phyloP scores from a whole-genome alignment of 148 eudicot species.

The Chenopodium suecicum region DNA sequence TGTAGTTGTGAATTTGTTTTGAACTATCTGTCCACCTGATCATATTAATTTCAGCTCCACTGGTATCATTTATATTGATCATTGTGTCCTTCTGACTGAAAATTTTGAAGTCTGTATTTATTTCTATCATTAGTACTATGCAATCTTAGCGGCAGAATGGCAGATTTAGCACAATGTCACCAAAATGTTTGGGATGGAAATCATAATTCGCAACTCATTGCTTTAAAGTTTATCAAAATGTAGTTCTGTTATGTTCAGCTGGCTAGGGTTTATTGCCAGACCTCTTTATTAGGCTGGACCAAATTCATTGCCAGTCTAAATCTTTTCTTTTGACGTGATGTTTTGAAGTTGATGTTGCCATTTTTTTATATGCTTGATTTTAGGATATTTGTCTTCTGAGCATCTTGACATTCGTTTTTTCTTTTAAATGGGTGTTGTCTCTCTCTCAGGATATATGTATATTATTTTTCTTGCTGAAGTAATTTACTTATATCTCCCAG shows the following conservation, averaged over 20 bases:
- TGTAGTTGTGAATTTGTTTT: background rate
- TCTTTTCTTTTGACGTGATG: background rate
- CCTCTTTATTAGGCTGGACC: too few relatives aligned
- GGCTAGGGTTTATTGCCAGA: too few relatives aligned
- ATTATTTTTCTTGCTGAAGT: slow-evolving; percentile 1
- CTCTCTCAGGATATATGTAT: background rate
- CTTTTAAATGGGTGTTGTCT: background rate
- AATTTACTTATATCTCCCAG: slow-evolving; percentile 38
- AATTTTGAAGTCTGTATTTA: too few relatives aligned
- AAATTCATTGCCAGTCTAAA: too few relatives aligned
- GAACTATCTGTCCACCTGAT: background rate
- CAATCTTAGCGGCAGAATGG: too few relatives aligned
- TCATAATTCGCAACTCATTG: too few relatives aligned
- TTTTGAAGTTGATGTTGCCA: background rate
- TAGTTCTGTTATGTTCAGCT: too few relatives aligned
- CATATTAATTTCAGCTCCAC: background rate
- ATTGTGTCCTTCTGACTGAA: too few relatives aligned
- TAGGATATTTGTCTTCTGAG: background rate
- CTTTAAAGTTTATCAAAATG: too few relatives aligned
- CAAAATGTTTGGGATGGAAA: too few relatives aligned
- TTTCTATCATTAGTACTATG: too few relatives aligned
- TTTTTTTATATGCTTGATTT: background rate
- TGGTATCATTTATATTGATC: background rate
- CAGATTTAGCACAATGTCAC: too few relatives aligned
- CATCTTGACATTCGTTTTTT: background rate